Evolutionary conservation across 176 grass and related monocot genomes (phyloP), one percentile per base, ranked within the genome.

Genomic region (Panicum miliaceum): DNA sequence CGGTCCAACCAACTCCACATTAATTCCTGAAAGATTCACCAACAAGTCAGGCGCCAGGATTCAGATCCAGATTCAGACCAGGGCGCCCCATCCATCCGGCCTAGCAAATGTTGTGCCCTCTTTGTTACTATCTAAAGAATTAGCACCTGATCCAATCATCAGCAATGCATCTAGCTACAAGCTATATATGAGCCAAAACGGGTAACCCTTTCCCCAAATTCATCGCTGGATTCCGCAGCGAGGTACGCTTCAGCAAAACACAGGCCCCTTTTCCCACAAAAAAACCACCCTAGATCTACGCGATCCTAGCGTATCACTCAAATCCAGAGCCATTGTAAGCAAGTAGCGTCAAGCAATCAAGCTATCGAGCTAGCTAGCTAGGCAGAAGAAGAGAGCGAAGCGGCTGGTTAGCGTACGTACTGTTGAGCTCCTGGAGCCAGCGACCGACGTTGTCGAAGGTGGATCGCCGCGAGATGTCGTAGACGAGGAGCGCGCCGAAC

Each of bases 381-480:
- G 82, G 20, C 0, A 54, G 38, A 75, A 12, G 6, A 26, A 8
- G 37, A 45, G 3, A 36, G 27, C 25, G 51, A 18, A 1, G 36
- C 23, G 36, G 20, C 8, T 2, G 3, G n/a, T 19, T n/a, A 0
- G n/a, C 14, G 26, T 0, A 11, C 50, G n/a, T 85, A 92, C 90
- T 89, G 86, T 86, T 92, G 75, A 92, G 90, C 68, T 92, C 86
- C 75, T 89, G 86, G 25, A 92, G 90, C 90, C 90, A 92, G 0
- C 90, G 68, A 0, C 86, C 83, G 79, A 89, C 83, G 74, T 70
- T 92, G 68, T 92, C 86, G 86, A 92, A 92, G 43, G 90, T 92
- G 86, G 75, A 70, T 3, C 86, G 73, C 3, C 90, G 90, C 0
- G 90, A 81, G 79, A 92, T 92, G 79, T 92, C 90, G 86, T 92